These are phyloP conservation scores for Melampsora larici-populina DNA, from an alignment of 1,284 basidiomycete genomes.

Conservation along the genomic window DNA sequence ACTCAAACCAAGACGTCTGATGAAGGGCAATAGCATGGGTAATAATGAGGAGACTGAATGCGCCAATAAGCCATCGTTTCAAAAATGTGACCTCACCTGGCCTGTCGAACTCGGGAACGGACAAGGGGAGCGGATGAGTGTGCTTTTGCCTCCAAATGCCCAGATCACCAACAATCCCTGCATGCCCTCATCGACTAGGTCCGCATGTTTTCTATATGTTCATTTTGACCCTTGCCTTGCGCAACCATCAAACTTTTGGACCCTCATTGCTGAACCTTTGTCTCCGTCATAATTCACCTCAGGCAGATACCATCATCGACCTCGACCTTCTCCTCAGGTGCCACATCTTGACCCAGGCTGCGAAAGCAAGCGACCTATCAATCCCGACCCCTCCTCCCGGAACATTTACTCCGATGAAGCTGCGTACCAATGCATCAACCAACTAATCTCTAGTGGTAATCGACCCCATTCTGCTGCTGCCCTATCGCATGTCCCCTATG, in stretches of 20 bases:
- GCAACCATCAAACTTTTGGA: not conserved
- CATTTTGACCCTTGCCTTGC: not conserved
- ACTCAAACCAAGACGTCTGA: not conserved
- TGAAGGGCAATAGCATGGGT: not conserved
- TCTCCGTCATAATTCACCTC: not conserved
- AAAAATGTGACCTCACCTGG: constrained; percentile 10
- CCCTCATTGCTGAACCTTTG: not conserved
- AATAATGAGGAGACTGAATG: not conserved
- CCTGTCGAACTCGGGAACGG: constrained; percentile 26
- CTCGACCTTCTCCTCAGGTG: not conserved
- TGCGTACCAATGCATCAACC: not conserved
- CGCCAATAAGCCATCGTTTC: not conserved
- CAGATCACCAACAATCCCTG: not conserved
- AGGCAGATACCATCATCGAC: not conserved
- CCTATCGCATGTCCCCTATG: not conserved
- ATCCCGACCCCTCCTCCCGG: not conserved
- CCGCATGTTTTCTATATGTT: not conserved
- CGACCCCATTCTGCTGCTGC: not conserved
- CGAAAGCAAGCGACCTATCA: not conserved
- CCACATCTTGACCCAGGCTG: not conserved
- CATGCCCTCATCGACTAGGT: not conserved
- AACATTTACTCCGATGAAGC: not conserved
- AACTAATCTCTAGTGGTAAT: not conserved
- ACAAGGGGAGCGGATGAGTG: constrained; percentile 8
- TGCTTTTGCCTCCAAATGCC: not conserved